Evolutionary conservation across 2,329 filamentous ascomycete species (phyloP), one percentile per base, ranked within the genome.

Genomic region (Aureobasidium sp.): DNA sequence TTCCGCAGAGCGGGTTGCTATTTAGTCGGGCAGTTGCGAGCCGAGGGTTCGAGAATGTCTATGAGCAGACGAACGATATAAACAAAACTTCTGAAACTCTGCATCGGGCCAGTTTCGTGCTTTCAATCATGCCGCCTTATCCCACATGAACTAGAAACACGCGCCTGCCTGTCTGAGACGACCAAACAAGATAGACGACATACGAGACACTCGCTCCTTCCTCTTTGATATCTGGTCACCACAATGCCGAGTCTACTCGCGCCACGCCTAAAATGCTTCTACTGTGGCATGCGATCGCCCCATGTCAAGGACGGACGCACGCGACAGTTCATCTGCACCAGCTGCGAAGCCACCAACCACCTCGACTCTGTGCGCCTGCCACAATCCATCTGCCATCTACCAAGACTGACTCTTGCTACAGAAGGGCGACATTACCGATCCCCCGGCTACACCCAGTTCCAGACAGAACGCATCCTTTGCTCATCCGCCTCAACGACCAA

Each of bases 351-450:
- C 20, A 86, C 87, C 63, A 99, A 97, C 75, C 89, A 90, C 77
- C 80, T 97, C 36, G 94, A 99, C 72, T 82, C 93, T 78, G 91
- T 94, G 77, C 64, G 79, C 72, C 39, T 22, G 37, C 11, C 31
- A 39, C 22, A 17, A 36, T 22, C 36, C 63, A 37, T 63, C 22
- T 25, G 2, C 48, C 36, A 37, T n/a, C 63, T 36, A 59, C 61
- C 25, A 55, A 11, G 25, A 66, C 57, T 60, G 57, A 49, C 34
- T 20, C 6, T 9, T 8, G 20, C 20, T 25, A 22, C 70, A 94
- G 89, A 85, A 90, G 72, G 93, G 93, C 70, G 86, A 95, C 56
- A 94, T 97, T 67, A 88, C 90, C 62, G 93, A 99, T 74, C 90
- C 92, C 29, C 91, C 90, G 2, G 80, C 86, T 27, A 71, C 75